phyloP scores from a whole-genome alignment of 495 filamentous ascomycete species.

The Bryoglossum gracile region DNA sequence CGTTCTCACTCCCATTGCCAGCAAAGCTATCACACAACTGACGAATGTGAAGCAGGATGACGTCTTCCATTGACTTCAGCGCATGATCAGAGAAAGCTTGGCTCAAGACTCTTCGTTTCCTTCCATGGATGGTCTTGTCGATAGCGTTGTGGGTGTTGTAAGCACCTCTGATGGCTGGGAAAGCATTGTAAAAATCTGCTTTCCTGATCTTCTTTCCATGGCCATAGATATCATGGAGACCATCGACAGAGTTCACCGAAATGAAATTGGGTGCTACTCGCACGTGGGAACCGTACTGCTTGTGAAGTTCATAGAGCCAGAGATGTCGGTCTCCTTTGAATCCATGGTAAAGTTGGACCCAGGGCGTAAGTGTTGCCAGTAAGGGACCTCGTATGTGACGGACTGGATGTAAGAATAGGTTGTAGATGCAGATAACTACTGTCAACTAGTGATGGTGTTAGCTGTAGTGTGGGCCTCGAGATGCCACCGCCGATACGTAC shows the following conservation, averaged over 20 bases:
- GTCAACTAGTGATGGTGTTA: too few species aligned
- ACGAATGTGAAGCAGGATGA: constrained; percentile 47
- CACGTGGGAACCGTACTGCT: constrained; percentile 48
- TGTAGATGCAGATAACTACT: constrained; percentile 34
- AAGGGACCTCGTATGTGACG: constrained; percentile 58
- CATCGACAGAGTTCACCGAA: constrained; percentile 48
- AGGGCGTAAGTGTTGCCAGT: constrained; percentile 49
- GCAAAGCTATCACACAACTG: constrained; percentile 42
- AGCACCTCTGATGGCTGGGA: constrained; percentile 45
- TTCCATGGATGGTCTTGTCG: constrained; percentile 51
- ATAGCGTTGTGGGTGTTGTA: constrained; percentile 54
- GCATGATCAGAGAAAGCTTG: constrained; percentile 56
- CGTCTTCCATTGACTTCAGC: constrained; percentile 49
- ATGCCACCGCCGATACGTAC: too few species aligned
- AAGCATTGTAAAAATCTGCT: constrained; percentile 56
- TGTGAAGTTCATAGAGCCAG: constrained; percentile 47
- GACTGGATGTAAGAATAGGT: constrained; percentile 54
- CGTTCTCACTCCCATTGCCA: constrained; percentile 32
- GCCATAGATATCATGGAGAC: constrained; percentile 55
- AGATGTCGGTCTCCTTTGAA: constrained; percentile 54
- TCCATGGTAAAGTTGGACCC: constrained; percentile 49
- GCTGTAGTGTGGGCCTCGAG: too few species aligned
- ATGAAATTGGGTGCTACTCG: constrained; percentile 56
- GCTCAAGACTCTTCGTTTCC: constrained; percentile 55
- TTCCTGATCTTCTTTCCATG: constrained; percentile 55